A percentile compares a stretch with the other conserved stretches of the same genome.
These are phyloP conservation scores for Meredithiella fracta DNA, from an alignment of 2,329 filamentous ascomycete species.

Conservation along the genomic window DNA sequence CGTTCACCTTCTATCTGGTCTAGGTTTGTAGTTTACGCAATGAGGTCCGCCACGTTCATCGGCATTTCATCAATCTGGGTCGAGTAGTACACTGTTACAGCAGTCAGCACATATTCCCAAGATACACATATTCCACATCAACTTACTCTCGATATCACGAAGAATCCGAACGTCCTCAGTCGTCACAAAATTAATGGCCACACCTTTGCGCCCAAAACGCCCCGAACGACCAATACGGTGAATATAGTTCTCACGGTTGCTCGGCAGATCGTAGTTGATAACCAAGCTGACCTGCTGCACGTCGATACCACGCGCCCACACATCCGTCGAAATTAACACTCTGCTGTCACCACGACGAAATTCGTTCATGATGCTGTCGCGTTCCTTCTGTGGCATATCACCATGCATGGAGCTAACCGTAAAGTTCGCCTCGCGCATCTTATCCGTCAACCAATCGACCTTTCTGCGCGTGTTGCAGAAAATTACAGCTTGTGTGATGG, in stretches of 20 bases:
- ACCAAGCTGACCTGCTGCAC: slow-evolving; percentile 96
- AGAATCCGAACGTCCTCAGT: slow-evolving; percentile 95
- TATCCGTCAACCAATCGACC: slow-evolving; percentile 98
- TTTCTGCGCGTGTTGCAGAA: slow-evolving; percentile 99
- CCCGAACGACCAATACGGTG: slow-evolving; percentile 94
- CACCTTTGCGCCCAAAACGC: slow-evolving; percentile 92
- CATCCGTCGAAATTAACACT: slow-evolving; percentile 92
- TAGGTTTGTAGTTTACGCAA: slow-evolving; percentile 24
- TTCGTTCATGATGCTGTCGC: slow-evolving; percentile 98
- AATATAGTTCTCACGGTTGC: slow-evolving; percentile 99
- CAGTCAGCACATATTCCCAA: background rate
- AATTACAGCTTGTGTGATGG: slow-evolving; percentile 96
- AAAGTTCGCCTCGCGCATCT: slow-evolving; percentile 98
- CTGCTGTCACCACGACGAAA: slow-evolving; percentile 93
- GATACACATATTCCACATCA: background rate
- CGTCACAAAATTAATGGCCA: slow-evolving; percentile 98
- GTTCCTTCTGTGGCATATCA: slow-evolving; percentile 96
- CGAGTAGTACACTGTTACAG: slow-evolving; percentile 62
- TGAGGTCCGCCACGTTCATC: slow-evolving; percentile 68
- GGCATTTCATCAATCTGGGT: slow-evolving; percentile 98
- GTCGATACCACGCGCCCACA: slow-evolving; percentile 96
- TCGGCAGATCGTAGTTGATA: slow-evolving; percentile 97
- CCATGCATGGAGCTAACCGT: slow-evolving; percentile 98
- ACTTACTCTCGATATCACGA: slow-evolving; percentile 82
- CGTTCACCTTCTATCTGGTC: slow-evolving; percentile 4